phyloP scores from a whole-genome alignment of 78 protist species.

The Chrysochromulina parva region DNA sequence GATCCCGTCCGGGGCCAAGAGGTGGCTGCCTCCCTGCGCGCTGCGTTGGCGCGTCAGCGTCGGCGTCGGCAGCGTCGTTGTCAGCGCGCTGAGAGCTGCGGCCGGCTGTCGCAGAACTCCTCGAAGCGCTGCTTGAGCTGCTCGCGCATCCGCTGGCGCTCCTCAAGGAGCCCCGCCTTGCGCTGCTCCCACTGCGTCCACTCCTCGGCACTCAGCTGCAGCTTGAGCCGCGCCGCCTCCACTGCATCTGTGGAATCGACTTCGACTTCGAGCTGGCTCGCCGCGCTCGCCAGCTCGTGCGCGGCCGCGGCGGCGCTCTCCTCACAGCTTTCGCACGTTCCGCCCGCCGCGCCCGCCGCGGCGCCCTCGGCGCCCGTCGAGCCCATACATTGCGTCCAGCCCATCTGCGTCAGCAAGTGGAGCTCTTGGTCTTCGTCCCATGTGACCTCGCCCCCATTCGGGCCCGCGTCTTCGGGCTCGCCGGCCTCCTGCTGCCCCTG shows the following conservation, averaged over 20 bases:
- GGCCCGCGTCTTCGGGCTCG: neutral
- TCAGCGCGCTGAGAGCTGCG: too few relatives aligned
- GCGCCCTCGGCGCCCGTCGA: neutral
- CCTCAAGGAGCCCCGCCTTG: neutral
- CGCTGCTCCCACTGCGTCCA: neutral
- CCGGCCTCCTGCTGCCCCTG: neutral
- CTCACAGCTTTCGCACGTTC: neutral
- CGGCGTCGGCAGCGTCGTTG: too few relatives aligned
- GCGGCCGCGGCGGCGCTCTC: neutral
- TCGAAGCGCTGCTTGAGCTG: neutral
- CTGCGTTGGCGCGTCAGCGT: too few relatives aligned
- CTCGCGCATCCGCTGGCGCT: neutral
- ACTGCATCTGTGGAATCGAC: neutral
- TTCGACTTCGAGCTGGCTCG: neutral
- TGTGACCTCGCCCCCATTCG: neutral
- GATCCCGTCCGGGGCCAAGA: too few relatives aligned
- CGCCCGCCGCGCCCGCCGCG: neutral
- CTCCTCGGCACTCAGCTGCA: neutral
- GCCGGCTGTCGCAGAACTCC: neutral
- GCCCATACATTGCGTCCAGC: neutral
- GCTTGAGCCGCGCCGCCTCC: neutral
- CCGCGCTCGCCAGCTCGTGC: neutral
- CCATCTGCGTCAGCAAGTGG: neutral
- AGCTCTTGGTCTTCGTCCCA: constrained; percentile 16
- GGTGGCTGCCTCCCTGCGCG: too few relatives aligned